phyloP scores from a whole-genome alignment of 139 green algal species.

The Diplosphaera chodatii region DNA sequence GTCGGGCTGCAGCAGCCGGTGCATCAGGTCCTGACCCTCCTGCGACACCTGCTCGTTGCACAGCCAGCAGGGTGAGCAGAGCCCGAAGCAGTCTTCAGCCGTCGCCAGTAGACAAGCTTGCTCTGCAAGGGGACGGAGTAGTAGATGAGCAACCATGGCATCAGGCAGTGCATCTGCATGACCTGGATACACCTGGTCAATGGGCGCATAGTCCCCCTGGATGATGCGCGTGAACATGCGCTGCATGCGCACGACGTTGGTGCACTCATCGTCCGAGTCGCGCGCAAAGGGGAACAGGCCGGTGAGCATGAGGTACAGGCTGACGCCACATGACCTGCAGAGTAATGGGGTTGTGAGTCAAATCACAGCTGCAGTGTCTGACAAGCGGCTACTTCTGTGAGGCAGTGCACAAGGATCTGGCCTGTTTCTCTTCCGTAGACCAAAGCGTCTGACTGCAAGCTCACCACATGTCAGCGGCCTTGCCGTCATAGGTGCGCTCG shows the following conservation, averaged over 20 bases:
- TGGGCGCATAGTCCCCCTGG: neutral
- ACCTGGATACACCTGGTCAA: neutral
- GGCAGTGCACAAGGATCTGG: no score
- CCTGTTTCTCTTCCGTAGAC: no score
- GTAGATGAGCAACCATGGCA: no score
- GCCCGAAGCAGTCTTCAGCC: no score
- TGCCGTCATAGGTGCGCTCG: neutral
- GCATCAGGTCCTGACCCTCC: neutral
- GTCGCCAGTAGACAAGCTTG: no score
- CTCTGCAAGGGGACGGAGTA: no score
- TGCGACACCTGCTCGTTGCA: neutral
- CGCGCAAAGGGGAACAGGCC: neutral
- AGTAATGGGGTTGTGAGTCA: no score
- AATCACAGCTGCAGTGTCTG: no score
- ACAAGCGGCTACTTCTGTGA: no score
- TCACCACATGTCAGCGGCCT: neutral
- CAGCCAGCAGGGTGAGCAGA: no score
- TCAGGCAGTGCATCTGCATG: no score
- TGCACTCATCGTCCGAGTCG: neutral
- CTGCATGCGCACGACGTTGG: neutral
- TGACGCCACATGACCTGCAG: neutral
- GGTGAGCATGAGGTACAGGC: neutral
- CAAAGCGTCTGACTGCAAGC: neutral
- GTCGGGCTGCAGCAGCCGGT: neutral
- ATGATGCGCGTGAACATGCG: neutral